These are phyloP conservation scores for Garcia nutans DNA, from an alignment of 345 rosid genomes.

Conservation along the genomic window DNA sequence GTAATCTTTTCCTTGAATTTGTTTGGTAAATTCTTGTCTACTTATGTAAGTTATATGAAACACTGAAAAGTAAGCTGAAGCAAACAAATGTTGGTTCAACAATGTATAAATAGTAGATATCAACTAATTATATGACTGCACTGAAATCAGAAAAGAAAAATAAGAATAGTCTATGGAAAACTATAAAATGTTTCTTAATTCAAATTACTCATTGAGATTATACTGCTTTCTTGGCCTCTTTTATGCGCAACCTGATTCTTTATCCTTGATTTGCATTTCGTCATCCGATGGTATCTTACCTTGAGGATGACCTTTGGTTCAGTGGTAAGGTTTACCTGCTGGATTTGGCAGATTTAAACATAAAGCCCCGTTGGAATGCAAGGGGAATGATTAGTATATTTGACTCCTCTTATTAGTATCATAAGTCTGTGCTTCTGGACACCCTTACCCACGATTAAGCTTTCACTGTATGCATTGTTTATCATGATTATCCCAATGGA, in stretches of 20 bases:
- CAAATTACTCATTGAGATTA: neutral
- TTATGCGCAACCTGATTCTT: neutral
- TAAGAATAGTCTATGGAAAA: neutral
- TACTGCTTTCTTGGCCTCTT: slow-evolving; percentile 1
- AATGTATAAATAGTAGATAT: neutral
- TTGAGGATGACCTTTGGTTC: neutral
- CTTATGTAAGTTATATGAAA: neutral
- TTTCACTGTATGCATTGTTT: neutral
- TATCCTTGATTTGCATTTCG: neutral
- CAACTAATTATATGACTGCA: neutral
- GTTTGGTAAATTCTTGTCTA: neutral
- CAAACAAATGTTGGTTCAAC: neutral
- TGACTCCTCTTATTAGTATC: neutral
- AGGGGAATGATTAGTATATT: neutral
- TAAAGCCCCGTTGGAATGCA: neutral
- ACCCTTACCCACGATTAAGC: neutral
- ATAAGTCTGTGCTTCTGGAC: neutral
- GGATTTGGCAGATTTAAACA: neutral
- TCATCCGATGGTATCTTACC: neutral
- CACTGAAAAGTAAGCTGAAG: neutral
- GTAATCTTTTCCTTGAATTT: neutral
- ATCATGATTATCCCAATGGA: neutral
- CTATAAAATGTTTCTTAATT: neutral
- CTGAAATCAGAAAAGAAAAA: neutral
- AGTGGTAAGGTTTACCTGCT: neutral